These are phyloP conservation scores for Penicillium fimorum DNA, from an alignment of 495 filamentous ascomycete species.

Conservation along the genomic window DNA sequence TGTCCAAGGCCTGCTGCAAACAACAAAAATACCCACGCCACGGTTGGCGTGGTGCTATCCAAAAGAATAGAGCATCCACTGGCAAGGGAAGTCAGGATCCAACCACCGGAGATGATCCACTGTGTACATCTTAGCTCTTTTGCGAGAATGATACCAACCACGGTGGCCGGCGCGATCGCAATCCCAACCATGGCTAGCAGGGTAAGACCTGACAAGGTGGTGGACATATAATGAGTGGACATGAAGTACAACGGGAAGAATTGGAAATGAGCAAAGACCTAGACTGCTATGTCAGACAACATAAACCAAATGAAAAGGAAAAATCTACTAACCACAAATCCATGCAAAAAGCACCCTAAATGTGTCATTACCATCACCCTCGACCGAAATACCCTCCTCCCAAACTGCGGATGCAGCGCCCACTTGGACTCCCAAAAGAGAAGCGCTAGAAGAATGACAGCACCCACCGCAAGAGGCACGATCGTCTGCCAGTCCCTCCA, in stretches of 20 bases:
- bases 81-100: conserved; percentile 47
- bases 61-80: conserved; percentile 53
- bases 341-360: conserved; percentile 53
- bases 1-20: conserved; percentile 53
- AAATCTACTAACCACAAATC: conserved; percentile 43
- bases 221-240: conserved; percentile 53
- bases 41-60: conserved; percentile 42
- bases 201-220: conserved; percentile 57
- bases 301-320: conserved; percentile 7
- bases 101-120: conserved; percentile 56
- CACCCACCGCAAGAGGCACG: conserved; percentile 54
- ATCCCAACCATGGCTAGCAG: conserved; percentile 49
- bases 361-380: conserved; percentile 36
- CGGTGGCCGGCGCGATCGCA: conserved; percentile 44
- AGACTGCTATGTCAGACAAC: not conserved
- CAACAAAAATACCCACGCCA: conserved; percentile 53
- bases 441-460: conserved; percentile 39
- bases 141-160: conserved; percentile 51
- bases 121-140: conserved; percentile 42
- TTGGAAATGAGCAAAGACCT: conserved; percentile 53
- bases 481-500: conserved; percentile 47
- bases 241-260: conserved; percentile 65
- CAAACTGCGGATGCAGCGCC: conserved; percentile 53
- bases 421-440: conserved; percentile 48
- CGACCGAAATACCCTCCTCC: conserved; percentile 48